Percentiles rank a stretch among this genome's conserved stretches.
phyloP scores from a whole-genome alignment of 2,329 filamentous ascomycete genomes.

The Penicillium vulpinum region DNA sequence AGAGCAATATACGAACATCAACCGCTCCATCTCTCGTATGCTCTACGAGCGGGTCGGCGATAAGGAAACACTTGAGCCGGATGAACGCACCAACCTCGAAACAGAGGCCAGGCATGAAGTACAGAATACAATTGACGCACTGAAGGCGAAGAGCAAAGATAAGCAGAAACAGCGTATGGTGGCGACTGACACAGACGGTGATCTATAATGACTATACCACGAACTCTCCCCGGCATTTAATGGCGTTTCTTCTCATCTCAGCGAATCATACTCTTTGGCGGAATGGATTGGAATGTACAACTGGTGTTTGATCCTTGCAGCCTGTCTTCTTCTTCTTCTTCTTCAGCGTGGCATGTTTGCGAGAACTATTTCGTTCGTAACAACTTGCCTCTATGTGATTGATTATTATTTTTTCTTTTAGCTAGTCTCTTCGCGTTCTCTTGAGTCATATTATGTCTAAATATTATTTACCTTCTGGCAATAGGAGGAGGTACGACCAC shows the following conservation, averaged over 20 bases:
- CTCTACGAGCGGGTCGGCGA: slow-evolving; percentile 70
- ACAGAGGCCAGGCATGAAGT: slow-evolving; percentile 77
- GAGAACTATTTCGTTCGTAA: not conserved
- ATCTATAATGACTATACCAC: slow-evolving; percentile 22
- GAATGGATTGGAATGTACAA: slow-evolving; percentile 5
- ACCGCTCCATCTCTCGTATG: slow-evolving; percentile 82
- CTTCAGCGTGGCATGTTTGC: not conserved
- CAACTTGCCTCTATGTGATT: not conserved
- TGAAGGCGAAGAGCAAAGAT: slow-evolving; percentile 26
- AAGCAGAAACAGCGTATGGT: slow-evolving; percentile 22
- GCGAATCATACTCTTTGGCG: slow-evolving; percentile 1
- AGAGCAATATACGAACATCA: slow-evolving; percentile 90
- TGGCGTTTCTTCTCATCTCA: slow-evolving; percentile 23
- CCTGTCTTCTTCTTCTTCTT: not conserved
- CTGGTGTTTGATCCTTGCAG: slow-evolving; percentile 4
- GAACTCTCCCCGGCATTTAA: slow-evolving; percentile 17
- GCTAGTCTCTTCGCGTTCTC: not conserved
- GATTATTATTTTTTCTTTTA: not conserved
- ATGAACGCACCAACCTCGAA: slow-evolving; percentile 70
- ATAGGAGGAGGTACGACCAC: not conserved
- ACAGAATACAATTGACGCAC: slow-evolving; percentile 62
- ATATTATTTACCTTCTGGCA: not conserved
- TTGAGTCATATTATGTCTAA: not conserved
- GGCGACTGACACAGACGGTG: slow-evolving; percentile 19
- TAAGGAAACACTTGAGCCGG: slow-evolving; percentile 61